phyloP scores from a whole-genome alignment of 2,329 filamentous ascomycete species.

The Aspergillus flavus region DNA sequence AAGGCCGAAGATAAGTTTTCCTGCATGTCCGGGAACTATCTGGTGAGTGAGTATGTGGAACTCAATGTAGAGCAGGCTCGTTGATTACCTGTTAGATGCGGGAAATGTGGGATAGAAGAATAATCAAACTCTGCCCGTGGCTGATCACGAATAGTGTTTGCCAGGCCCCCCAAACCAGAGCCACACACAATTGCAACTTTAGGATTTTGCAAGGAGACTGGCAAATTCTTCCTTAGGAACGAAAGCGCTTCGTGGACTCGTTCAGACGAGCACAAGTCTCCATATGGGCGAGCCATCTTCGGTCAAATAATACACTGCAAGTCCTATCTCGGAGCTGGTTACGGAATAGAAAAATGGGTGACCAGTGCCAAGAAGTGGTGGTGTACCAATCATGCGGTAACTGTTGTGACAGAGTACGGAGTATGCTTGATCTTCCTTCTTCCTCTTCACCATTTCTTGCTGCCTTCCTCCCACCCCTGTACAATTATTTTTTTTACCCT shows the following conservation, averaged over 20 bases:
- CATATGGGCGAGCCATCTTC: conserved; percentile 17
- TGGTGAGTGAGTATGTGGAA: background rate
- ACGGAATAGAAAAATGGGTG: background rate
- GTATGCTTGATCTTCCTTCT: too few relatives aligned
- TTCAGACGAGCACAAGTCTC: conserved; percentile 26
- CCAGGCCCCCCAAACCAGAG: conserved; percentile 64
- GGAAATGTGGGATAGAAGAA: conserved; percentile 63
- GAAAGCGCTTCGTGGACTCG: conserved; percentile 51
- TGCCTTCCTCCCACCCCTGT: background rate
- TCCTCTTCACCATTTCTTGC: background rate
- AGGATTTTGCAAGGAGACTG: conserved; percentile 53
- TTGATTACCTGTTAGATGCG: conserved; percentile 58
- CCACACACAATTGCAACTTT: conserved; percentile 66
- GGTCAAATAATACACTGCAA: background rate
- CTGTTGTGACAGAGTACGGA: background rate
- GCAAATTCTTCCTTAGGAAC: conserved; percentile 55
- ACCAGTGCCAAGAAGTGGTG: background rate
- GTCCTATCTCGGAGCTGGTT: background rate
- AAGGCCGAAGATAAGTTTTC: conserved; percentile 66
- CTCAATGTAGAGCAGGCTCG: background rate
- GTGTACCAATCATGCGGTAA: background rate
- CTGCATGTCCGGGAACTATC: conserved; percentile 61
- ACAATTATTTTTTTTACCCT: background rate
- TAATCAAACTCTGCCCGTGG: conserved; percentile 59
- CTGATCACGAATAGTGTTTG: conserved; percentile 55